Percentiles rank a stretch among this genome's conserved stretches.
These are phyloP conservation scores for Larix sibirica DNA, from an alignment of 83 land plant genomes.

Conservation along the genomic window DNA sequence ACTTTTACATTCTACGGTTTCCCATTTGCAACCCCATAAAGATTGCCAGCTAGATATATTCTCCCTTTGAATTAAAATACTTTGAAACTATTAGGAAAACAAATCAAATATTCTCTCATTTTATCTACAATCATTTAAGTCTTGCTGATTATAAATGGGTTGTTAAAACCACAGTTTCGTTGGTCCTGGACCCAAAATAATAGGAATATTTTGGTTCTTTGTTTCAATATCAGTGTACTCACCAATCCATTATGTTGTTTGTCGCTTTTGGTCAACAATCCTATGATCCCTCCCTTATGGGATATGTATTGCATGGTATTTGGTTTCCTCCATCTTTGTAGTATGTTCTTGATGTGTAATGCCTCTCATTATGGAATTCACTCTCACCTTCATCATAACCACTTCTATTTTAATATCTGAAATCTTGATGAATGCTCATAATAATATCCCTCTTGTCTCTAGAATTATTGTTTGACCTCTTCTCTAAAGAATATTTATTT, in stretches of 20 bases:
- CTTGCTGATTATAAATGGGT: background rate
- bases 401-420: background rate
- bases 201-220: background rate
- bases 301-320: background rate
- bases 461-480: background rate
- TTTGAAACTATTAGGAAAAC: no score
- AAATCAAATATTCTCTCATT: no score
- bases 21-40: no score
- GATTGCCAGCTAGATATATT: no score
- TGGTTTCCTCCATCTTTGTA: background rate
- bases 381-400: background rate
- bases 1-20: no score
- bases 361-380: background rate
- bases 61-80: no score
- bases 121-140: background rate
- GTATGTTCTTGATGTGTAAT: background rate
- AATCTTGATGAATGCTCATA: background rate
- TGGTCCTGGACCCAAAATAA: background rate
- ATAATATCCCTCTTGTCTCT: background rate
- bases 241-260: background rate
- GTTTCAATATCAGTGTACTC: background rate
- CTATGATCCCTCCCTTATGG: background rate
- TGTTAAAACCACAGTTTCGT: background rate
- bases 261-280: background rate
- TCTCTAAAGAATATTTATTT: background rate